Base-by-base conservation (phyloP, 2,329 filamentous ascomycete species). In the Apiospora kogelbergensis region DNA sequence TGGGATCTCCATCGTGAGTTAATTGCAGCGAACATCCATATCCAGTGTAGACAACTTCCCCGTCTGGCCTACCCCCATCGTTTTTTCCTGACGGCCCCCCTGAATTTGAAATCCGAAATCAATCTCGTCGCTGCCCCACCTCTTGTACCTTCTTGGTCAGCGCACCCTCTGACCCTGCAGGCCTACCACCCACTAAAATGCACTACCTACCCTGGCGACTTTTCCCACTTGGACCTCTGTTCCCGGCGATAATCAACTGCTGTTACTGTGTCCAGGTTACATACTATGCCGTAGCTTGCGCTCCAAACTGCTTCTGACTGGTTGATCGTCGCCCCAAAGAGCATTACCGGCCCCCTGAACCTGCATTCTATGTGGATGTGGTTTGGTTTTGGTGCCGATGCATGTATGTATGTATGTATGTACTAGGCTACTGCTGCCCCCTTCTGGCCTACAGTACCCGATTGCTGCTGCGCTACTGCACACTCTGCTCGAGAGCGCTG, bases 41-140 rank as follows among this genome's bases (percentile, higher is more conserved):
- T 42, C 9, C 11, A n/a, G 10, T 60, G 53, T 60, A 37, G 37
- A 60, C 30, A 60, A 37, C 15, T n/a, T 33, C 20, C 22, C 22
- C 11, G 20, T 57, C 26, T 30, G 26, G 26, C 48, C 17, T 42
- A 20, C 17, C 53, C 48, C 30, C 53, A 37, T 60, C 53, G 26
- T 60, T 60, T 45, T 37, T 15, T n/a, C n/a, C 17, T 60, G 26
- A 33, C 26, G 53, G 26, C 17, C 53, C 53, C 48, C 53, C 53
- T 60, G 53, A 60, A 60, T 60, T 60, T 60, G 53, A n/a, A 60
- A 60, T 60, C 30, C 53, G 53, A 60, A 60, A 60, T 60, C 53
- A 60, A 60, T 60, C 53, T 60, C 53, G 53, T 37, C 30, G 53
- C 5, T 60, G 53, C 53, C 22, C 53, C 53, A 60, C 53, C 17